phyloP scores from a whole-genome alignment of 495 filamentous ascomycete genomes.

The Daldinia bambusicola region DNA sequence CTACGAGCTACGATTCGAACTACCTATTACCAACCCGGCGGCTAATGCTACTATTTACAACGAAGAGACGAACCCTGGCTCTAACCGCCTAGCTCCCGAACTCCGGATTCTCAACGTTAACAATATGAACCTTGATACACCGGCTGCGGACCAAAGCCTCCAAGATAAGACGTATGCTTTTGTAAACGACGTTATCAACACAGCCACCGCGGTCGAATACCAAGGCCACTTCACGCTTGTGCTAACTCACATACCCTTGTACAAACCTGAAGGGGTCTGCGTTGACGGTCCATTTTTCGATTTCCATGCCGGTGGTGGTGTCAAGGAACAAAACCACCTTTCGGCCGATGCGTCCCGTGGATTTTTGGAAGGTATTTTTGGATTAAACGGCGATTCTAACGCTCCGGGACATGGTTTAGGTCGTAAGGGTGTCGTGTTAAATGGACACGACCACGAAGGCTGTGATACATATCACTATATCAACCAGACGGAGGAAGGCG shows the following conservation, averaged over 20 bases:
- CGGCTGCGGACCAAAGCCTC: slow-evolving; percentile 69
- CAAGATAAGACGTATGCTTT: slow-evolving; percentile 80
- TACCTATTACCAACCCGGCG: slow-evolving; percentile 55
- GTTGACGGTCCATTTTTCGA: slow-evolving; percentile 83
- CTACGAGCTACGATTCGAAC: slow-evolving; percentile 82
- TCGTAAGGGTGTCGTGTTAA: slow-evolving; percentile 75
- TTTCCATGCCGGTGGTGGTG: slow-evolving; percentile 75
- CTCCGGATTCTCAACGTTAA: slow-evolving; percentile 89
- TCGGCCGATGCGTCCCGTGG: slow-evolving; percentile 70
- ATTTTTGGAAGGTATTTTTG: slow-evolving; percentile 82
- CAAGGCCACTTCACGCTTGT: slow-evolving; percentile 77
- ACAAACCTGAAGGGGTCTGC: slow-evolving; percentile 85
- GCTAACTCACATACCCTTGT: slow-evolving; percentile 90
- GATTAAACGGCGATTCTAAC: slow-evolving; percentile 69
- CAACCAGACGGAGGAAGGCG: slow-evolving; percentile 56
- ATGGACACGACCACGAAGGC: slow-evolving; percentile 93
- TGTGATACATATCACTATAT: slow-evolving; percentile 89
- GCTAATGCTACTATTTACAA: slow-evolving; percentile 52
- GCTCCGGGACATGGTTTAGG: slow-evolving; percentile 68
- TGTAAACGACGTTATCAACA: slow-evolving; percentile 75
- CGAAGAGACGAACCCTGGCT: slow-evolving; percentile 44
- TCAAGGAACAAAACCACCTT: slow-evolving; percentile 93
- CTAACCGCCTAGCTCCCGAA: slow-evolving; percentile 63
- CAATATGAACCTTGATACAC: slow-evolving; percentile 88
- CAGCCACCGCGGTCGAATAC: slow-evolving; percentile 72